Conservation (phyloP, 2,329 filamentous ascomycete genomes). For the Falciphora oryzae region DNA sequence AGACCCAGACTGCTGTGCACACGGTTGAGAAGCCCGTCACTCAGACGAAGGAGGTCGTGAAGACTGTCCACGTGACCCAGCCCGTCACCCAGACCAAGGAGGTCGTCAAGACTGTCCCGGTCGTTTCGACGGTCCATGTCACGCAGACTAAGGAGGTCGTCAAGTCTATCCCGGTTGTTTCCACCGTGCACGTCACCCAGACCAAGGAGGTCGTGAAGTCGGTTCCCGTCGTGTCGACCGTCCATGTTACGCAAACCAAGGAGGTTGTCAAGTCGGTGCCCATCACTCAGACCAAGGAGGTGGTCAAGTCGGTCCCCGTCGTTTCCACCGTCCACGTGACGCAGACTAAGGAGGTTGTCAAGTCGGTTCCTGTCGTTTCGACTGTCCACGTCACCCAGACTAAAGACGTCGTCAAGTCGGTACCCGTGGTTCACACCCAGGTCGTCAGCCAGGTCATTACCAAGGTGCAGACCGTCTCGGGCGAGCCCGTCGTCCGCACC, state of each 20-base stretch:
- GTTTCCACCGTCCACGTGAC: neutral
- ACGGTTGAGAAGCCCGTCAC: neutral
- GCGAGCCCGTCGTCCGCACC: no score
- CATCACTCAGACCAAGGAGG: neutral
- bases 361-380: neutral
- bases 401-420: neutral
- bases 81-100: neutral
- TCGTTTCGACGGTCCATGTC: neutral
- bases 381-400: neutral
- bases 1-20: neutral
- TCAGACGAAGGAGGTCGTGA: neutral
- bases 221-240: neutral
- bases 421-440: conserved; percentile 1
- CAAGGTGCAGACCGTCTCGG: no score
- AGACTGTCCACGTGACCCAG: conserved; percentile 1
- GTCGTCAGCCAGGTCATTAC: no score
- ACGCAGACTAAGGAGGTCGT: neutral
- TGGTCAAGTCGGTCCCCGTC: neutral
- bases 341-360: neutral
- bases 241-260: neutral
- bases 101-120: neutral
- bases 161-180: neutral
- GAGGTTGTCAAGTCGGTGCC: neutral
- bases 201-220: neutral
- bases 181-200: neutral